A percentile compares a stretch with the other conserved stretches of the same genome.
Evolutionary conservation across 2,329 filamentous ascomycete species (phyloP).

Genomic region (Claviceps maximensis): DNA sequence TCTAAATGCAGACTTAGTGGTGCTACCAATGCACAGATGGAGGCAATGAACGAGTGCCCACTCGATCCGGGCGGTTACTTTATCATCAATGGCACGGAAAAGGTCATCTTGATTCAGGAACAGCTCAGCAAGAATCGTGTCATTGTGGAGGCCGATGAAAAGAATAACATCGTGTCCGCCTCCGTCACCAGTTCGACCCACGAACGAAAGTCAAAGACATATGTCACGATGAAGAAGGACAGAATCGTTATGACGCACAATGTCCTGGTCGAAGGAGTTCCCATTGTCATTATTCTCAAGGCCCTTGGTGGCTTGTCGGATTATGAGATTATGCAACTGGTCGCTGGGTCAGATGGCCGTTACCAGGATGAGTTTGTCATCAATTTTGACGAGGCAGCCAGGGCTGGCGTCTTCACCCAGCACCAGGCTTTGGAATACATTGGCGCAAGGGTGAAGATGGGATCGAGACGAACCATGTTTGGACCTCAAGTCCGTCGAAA

Average conservation of each 20-base stretch:
- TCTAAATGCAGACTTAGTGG: conserved; percentile 79
- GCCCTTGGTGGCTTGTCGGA: conserved; percentile 89
- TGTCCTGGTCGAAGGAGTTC: conserved; percentile 83
- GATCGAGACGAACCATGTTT: conserved; percentile 47
- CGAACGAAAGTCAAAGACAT: conserved; percentile 95
- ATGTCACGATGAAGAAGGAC: conserved; percentile 89
- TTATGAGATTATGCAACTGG: conserved; percentile 84
- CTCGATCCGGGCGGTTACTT: conserved; percentile 96
- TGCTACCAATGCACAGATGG: conserved; percentile 80
- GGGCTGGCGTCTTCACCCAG: conserved; percentile 76
- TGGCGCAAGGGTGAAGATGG: conserved; percentile 77
- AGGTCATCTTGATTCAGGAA: conserved; percentile 96
- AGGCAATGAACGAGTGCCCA: conserved; percentile 84
- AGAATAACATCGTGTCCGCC: conserved; percentile 87
- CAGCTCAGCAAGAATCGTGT: conserved; percentile 98
- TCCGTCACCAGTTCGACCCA: conserved; percentile 97
- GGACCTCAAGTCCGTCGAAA: conserved; percentile 53
- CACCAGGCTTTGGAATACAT: conserved; percentile 93
- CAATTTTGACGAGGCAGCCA: conserved; percentile 87
- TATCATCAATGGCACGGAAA: conserved; percentile 93
- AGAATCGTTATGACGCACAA: conserved; percentile 84
- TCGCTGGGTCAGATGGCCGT: conserved; percentile 71
- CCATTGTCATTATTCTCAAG: conserved; percentile 84
- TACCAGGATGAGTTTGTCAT: conserved; percentile 93
- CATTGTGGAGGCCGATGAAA: conserved; percentile 84